Evolutionary conservation across 805 yeast species (phyloP).

Genomic region (Cyberlindnera saturnus): DNA sequence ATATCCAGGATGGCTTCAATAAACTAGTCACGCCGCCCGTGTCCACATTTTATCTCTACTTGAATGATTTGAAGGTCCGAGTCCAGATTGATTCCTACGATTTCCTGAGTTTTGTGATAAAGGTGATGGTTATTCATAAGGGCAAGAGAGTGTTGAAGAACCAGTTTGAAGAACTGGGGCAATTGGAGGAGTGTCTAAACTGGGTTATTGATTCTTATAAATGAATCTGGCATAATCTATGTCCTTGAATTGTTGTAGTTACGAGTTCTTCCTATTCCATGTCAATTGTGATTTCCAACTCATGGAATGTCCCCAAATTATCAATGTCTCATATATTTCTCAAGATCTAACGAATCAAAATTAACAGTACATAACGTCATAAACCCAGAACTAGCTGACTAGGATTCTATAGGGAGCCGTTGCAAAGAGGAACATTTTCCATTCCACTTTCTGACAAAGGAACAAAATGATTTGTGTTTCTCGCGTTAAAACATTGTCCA

Average conservation of each 20-base stretch:
- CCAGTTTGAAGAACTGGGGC: slow-evolving; percentile 43
- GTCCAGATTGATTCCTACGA: slow-evolving; percentile 18
- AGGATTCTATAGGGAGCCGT: no score
- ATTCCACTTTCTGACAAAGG: no score
- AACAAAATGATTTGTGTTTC: no score
- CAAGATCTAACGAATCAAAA: no score
- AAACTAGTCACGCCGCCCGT: slow-evolving; percentile 17
- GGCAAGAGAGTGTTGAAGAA: slow-evolving; percentile 38
- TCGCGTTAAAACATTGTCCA: no score
- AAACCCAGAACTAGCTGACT: no score
- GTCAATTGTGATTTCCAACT: no score
- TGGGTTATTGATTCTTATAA: slow-evolving; percentile 38
- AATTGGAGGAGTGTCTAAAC: slow-evolving; percentile 48
- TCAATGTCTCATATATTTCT: no score
- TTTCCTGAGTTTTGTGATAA: slow-evolving; percentile 16
- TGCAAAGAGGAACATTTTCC: no score
- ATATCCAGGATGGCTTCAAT: slow-evolving; percentile 16
- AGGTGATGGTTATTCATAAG: slow-evolving; percentile 10
- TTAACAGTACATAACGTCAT: no score
- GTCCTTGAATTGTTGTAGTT: not conserved
- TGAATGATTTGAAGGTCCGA: slow-evolving; percentile 7
- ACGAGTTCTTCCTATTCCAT: no score
- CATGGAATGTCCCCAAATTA: no score
- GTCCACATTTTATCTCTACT: slow-evolving; percentile 28
- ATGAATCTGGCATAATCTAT: not conserved